Evolutionary conservation across 768 basidiomycete species (phyloP).

Genomic region (Hemileccinum rubropunctum): DNA sequence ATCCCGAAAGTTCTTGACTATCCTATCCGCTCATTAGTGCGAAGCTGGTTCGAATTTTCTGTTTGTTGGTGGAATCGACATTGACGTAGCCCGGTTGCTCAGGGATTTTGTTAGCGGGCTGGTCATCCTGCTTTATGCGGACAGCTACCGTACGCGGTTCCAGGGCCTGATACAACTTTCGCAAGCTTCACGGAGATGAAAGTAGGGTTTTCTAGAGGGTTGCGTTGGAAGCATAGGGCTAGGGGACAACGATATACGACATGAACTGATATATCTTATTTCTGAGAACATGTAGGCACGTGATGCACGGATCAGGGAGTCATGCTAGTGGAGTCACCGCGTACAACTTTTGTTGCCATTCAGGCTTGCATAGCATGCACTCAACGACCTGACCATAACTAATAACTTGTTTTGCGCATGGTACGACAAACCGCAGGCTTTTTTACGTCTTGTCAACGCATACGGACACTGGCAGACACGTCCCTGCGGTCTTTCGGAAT

Average conservation of each 20-base stretch:
- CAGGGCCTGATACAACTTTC: slow-evolving; percentile 38
- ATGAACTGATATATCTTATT: slow-evolving; percentile 13
- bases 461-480: slow-evolving; percentile 39
- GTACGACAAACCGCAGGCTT: slow-evolving; percentile 16
- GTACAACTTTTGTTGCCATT: not conserved
- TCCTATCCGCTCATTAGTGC: slow-evolving; percentile 67
- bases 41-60: slow-evolving; percentile 62
- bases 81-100: slow-evolving; percentile 2
- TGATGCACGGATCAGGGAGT: slow-evolving; percentile 6
- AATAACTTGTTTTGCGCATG: slow-evolving; percentile 20
- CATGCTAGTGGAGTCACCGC: too few relatives aligned
- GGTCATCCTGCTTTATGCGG: slow-evolving; percentile 47
- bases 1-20: slow-evolving; percentile 89
- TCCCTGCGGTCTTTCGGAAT: slow-evolving; percentile 77
- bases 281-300: slow-evolving; percentile 9
- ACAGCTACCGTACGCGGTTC: slow-evolving; percentile 44
- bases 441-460: slow-evolving; percentile 30
- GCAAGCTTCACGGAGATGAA: slow-evolving; percentile 35
- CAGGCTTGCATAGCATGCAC: slow-evolving; percentile 13
- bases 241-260: slow-evolving; percentile 16
- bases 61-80: not conserved
- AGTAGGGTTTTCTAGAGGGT: not conserved
- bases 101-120: slow-evolving; percentile 55
- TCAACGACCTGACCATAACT: slow-evolving; percentile 8
- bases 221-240: not conserved